phyloP scores from a whole-genome alignment of 495 filamentous ascomycete genomes.

The Hyphodiscus hymeniophilus region DNA sequence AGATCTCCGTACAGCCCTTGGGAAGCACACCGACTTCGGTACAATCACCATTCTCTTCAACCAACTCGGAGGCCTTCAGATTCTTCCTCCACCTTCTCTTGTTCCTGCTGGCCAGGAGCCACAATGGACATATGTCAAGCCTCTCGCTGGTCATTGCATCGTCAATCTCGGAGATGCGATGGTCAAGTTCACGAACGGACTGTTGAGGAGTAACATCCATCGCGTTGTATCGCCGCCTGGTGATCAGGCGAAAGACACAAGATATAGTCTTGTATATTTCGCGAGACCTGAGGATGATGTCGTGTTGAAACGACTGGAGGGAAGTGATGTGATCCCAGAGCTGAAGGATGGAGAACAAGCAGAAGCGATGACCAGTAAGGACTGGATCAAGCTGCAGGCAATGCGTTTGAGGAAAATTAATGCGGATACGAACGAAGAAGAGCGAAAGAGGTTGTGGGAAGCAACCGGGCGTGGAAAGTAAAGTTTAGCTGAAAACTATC shows the following conservation, averaged over 20 bases:
- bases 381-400: constrained; percentile 21
- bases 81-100: constrained; percentile 51
- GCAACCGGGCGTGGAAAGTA: constrained; percentile 15
- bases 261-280: constrained; percentile 58
- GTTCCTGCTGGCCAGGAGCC: constrained; percentile 26
- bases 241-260: constrained; percentile 36
- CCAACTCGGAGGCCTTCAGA: constrained; percentile 71
- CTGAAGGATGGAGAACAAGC: constrained; percentile 23
- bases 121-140: constrained; percentile 52
- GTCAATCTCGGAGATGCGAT: constrained; percentile 61
- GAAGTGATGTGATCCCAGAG: constrained; percentile 23
- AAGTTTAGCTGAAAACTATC: too few relatives aligned
- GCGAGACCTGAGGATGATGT: constrained; percentile 50
- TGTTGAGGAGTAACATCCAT: constrained; percentile 55
- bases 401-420: constrained; percentile 11
- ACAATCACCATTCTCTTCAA: constrained; percentile 88
- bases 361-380: constrained; percentile 18
- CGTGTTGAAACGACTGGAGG: constrained; percentile 33
- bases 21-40: constrained; percentile 84
- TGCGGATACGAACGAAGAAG: constrained; percentile 5
- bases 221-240: constrained; percentile 52
- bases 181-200: constrained; percentile 52
- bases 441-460: constrained; percentile 17
- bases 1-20: constrained; percentile 38
- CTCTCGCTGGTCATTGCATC: constrained; percentile 48